Conservation (phyloP, 2,329 filamentous ascomycete species). For the Eutypa lata region DNA sequence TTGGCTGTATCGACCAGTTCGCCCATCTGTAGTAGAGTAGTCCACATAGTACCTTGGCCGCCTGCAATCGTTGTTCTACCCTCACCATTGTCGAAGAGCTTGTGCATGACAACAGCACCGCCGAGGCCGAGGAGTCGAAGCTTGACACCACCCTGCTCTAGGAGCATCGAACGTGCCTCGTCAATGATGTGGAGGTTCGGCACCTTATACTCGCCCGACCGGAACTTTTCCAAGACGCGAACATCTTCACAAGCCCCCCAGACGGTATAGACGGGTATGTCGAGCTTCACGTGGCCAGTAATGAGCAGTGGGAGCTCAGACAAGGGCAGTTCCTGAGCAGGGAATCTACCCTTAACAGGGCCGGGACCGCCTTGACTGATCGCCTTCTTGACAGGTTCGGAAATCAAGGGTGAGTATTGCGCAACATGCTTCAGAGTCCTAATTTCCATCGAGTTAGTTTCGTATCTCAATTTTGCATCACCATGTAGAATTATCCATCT, state of each 20-base stretch:
- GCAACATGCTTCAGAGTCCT: conserved; percentile 97
- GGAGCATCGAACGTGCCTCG: conserved; percentile 90
- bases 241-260: conserved; percentile 99
- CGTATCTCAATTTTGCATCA: neutral
- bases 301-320: conserved; percentile 91
- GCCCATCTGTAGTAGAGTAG: conserved; percentile 94
- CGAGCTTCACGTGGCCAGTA: conserved; percentile 82
- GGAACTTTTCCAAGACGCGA: conserved; percentile 92
- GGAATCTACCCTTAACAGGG: conserved; percentile 82
- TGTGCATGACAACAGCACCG: conserved; percentile 98
- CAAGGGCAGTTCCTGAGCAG: conserved; percentile 77
- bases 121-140: conserved; percentile 89
- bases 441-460: conserved; percentile 19
- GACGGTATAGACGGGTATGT: conserved; percentile 96
- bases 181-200: conserved; percentile 98
- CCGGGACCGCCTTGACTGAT: conserved; percentile 65
- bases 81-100: conserved; percentile 98
- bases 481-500: conserved; percentile 32
- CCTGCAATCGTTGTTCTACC: conserved; percentile 97
- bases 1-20: conserved; percentile 97
- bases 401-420: conserved; percentile 93
- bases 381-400: conserved; percentile 69
- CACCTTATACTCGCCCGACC: conserved; percentile 96
- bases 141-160: conserved; percentile 95
- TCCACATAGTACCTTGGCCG: conserved; percentile 99